Percentiles rank a stretch among this genome's conserved stretches.
Conservation (phyloP, 371 early-diverging fungal genomes). For the Haplosporangium sp. region DNA sequence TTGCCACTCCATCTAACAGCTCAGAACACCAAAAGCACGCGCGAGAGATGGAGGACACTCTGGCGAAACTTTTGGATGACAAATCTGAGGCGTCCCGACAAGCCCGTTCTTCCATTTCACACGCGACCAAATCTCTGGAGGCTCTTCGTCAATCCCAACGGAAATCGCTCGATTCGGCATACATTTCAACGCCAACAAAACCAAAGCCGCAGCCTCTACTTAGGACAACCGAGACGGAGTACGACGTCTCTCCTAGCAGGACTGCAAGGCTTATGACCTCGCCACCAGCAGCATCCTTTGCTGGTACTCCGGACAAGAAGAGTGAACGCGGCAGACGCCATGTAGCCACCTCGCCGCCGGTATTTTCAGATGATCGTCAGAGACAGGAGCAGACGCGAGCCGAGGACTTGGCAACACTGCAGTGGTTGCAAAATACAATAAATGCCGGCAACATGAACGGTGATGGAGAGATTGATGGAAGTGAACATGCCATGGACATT, state of each 20-base stretch:
- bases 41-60: conserved; percentile 11
- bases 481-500: background rate
- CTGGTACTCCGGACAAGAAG: conserved; percentile 6
- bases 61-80: conserved; percentile 7
- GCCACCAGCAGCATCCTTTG: conserved; percentile 7
- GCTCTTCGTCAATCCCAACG: conserved; percentile 25
- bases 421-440: conserved; percentile 18
- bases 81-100: conserved; percentile 9
- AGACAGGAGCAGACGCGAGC: background rate
- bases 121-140: conserved; percentile 18
- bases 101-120: conserved; percentile 6
- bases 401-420: conserved; percentile 12
- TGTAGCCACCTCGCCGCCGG: no score
- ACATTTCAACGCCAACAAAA: background rate
- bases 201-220: conserved; percentile 5
- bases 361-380: background rate
- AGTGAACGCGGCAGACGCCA: background rate
- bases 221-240: conserved; percentile 48
- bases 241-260: conserved; percentile 35
- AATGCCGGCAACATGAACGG: conserved; percentile 1
- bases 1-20: conserved; percentile 1
- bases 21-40: conserved; percentile 15
- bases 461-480: background rate
- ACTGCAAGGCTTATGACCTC: conserved; percentile 13
- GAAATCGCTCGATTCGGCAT: background rate